Evolutionary conservation across 208 protist species (phyloP), one percentile per base, ranked within the genome.

Genomic region (Acanthamoeba divionensis): DNA sequence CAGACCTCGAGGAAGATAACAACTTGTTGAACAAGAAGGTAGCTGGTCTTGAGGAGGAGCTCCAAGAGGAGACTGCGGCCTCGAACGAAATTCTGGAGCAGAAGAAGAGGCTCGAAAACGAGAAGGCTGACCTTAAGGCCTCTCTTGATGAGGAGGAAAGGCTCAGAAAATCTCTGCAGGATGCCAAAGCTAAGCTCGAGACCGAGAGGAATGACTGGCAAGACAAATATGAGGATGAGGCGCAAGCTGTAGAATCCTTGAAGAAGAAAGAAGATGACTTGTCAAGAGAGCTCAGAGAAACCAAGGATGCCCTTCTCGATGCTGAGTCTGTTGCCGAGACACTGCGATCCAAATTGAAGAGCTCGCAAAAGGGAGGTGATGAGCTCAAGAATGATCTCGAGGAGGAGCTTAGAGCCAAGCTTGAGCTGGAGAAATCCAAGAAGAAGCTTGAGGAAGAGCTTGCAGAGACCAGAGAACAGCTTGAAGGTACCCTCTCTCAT

Each of bases 141-240:
- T 55, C 60, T 48, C 54, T 93, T 26, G 93, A 95, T 31, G 91
- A 95, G 48, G 80, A 94, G 55, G 92, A 94, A 45, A 89, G 92
- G n/a, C 50, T 47, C 63, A 52, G 54, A 44, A 45, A 85, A 24
- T 48, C 36, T 21, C 63, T 92, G 73, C 63, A 92, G 57, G 57
- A 90, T 26, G 33, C 65, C 85, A 48, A 85, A 29, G n/a, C 5
- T 31, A 67, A 91, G 38, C 8, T 92, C 36, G 66, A 91, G 44
- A 21, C 67, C 36, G 67, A 93, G 79, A 67, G 71, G 45, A 52
- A 90, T 41, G 90, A 92, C 24, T n/a, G 18, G 6, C 36, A 77
- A 62, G 66, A 73, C 54, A 85, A 85, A 55, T 85, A 85, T 55
- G 75, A 85, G 75, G 75, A 85, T 44, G 75, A 85, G 75, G 54